Percentiles rank a stretch among this genome's conserved stretches.
phyloP scores from a whole-genome alignment of 257 asterid genomes.

The Plantago major region DNA sequence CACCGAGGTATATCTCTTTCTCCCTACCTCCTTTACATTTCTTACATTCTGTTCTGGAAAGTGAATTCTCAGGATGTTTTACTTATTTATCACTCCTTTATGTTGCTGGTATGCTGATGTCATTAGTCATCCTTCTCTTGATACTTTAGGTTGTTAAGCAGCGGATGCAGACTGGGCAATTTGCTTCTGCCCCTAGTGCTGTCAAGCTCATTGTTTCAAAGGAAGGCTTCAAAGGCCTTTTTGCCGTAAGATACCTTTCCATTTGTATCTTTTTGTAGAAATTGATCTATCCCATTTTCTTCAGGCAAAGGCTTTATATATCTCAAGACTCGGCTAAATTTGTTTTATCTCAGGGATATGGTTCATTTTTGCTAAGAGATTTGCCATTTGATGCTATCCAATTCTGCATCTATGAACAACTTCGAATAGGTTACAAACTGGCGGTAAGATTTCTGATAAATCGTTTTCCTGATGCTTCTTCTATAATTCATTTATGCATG shows the following conservation, averaged over 20 bases:
- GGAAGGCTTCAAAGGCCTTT: conserved; percentile 90
- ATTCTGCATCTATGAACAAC: conserved; percentile 87
- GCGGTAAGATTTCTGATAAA: conserved; percentile 55
- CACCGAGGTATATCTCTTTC: conserved; percentile 58
- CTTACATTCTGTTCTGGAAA: background rate
- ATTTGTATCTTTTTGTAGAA: background rate
- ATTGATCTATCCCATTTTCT: conserved; percentile 12
- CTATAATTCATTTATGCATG: background rate
- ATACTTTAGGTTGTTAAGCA: conserved; percentile 86
- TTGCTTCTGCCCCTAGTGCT: conserved; percentile 87
- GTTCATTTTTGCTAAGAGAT: conserved; percentile 77
- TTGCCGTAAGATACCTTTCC: conserved; percentile 58
- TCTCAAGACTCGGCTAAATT: background rate
- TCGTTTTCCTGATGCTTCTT: conserved; percentile 4
- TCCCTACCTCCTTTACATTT: conserved; percentile 2
- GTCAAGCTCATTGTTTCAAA: conserved; percentile 71
- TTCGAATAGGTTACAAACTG: conserved; percentile 82
- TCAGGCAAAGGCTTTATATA: conserved; percentile 7
- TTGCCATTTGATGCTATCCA: conserved; percentile 82
- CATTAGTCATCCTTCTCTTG: conserved; percentile 23
- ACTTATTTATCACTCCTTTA: conserved; percentile 10
- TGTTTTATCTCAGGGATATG: conserved; percentile 58
- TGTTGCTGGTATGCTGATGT: conserved; percentile 23
- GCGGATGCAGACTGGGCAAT: conserved; percentile 94
- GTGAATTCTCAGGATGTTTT: conserved; percentile 9